phyloP scores from a whole-genome alignment of 441 rosid species.

The Metrosideros polymorpha region DNA sequence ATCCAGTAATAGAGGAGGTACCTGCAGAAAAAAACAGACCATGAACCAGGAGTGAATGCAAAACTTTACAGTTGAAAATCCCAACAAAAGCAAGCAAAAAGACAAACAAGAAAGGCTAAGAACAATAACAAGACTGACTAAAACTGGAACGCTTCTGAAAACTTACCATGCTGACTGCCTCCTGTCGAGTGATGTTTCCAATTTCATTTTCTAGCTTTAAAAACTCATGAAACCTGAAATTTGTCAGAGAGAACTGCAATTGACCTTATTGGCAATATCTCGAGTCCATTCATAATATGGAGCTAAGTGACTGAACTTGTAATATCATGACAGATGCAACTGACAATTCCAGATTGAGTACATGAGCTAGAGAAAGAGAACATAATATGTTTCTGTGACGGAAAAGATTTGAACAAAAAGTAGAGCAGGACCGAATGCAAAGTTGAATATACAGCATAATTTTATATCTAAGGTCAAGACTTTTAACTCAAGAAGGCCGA shows the following conservation, averaged over 20 bases:
- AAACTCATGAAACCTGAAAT: slow-evolving; percentile 89
- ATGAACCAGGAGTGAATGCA: background rate
- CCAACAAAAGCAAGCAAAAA: background rate
- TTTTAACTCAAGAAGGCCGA: background rate
- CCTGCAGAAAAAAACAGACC: slow-evolving; percentile 31
- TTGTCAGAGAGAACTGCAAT: background rate
- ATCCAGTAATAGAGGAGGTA: slow-evolving; percentile 95
- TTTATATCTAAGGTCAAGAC: background rate
- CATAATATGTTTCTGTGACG: background rate
- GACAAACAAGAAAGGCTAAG: background rate
- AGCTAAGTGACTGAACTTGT: background rate
- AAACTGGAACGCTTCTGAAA: background rate
- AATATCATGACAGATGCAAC: background rate
- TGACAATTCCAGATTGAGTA: background rate
- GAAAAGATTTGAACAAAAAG: background rate
- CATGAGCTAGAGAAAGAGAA: background rate
- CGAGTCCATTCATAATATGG: background rate
- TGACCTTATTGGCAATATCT: background rate
- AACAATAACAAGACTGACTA: background rate
- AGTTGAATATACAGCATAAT: background rate
- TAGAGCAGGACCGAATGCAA: background rate
- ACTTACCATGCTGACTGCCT: slow-evolving; percentile 97
- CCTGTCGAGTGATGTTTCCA: slow-evolving; percentile 94
- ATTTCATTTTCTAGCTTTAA: slow-evolving; percentile 92
- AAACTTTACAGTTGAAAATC: background rate